Base-by-base conservation (phyloP, 1,284 basidiomycete species). In the Ustilago trichophora region DNA sequence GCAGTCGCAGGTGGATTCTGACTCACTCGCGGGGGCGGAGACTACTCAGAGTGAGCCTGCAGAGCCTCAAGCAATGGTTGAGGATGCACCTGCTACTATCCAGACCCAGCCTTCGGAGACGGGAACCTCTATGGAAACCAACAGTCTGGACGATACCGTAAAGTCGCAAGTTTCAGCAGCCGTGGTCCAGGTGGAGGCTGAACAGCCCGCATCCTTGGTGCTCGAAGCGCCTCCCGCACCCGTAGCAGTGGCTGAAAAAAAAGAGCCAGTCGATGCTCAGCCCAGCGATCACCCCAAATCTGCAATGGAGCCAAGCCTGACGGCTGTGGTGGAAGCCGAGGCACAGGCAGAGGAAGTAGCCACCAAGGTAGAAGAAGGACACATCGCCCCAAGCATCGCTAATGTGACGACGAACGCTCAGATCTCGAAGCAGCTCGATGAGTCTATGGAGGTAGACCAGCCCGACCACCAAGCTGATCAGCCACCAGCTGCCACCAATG, bases 351-450 rank as follows among this genome's bases (percentile, higher is more conserved):
- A 32, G 8, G 25, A 13, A 12, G 38, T 27, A 0, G 9, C 50
- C 21, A 19, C 13, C 34, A 26, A 44, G 25, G 16, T 9, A 21
- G 4, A 6, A 8, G 15, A n/a, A 2, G 1, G 8, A 29, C 27
- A 7, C 13, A 13, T 13, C 13, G 55, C n/a, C 6, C 25, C 43
- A 12, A 32, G 42, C 35, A 24, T 25, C n/a, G 53, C 50, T n/a
- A 45, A 41, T 6, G 54, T 31, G 8, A 42, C 47, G 31, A 12
- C 18, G 13, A 52, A 55, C 18, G 4, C 32, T 3, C 32, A n/a
- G 6, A 47, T 43, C 26, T 12, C 36, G 1, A 15, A 16, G 21
- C 46, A 36, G 25, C 6, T 19, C 16, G 54, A 45, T 10, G n/a
- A 15, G 13, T 19, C 27, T 8, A 38, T 24, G 10, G 33, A 41